phyloP scores from a whole-genome alignment of 495 filamentous ascomycete genomes.

The Penicillium chermesinum region DNA sequence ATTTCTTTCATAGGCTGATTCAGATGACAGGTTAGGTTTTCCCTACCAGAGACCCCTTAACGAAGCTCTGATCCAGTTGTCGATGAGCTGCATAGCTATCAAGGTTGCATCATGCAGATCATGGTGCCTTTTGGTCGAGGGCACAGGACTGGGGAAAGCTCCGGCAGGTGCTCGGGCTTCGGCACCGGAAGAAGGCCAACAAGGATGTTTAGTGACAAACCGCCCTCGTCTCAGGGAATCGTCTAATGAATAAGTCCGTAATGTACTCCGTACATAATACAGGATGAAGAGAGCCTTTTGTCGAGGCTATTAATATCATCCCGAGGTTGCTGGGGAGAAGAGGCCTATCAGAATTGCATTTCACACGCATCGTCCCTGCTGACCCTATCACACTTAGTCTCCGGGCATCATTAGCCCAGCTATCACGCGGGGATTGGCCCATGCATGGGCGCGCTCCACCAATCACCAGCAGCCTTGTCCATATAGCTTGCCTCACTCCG shows the following conservation, averaged over 20 bases:
- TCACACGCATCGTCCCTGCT: neutral
- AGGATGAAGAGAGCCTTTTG: neutral
- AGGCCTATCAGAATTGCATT: neutral
- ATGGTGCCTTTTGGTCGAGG: neutral
- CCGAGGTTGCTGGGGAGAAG: neutral
- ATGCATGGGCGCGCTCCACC: neutral
- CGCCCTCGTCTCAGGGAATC: too few species aligned
- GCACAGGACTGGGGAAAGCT: constrained; percentile 1
- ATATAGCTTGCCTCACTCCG: neutral
- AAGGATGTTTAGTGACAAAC: too few species aligned
- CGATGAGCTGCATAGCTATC: neutral
- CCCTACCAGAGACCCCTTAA: too few species aligned
- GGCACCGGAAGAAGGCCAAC: too few species aligned
- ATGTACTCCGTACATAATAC: too few species aligned
- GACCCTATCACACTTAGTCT: neutral
- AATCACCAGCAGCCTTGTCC: neutral
- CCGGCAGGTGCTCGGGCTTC: neutral
- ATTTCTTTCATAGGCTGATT: too few species aligned
- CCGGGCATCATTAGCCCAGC: neutral
- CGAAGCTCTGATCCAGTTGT: too few species aligned
- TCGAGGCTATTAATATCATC: neutral
- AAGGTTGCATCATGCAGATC: neutral
- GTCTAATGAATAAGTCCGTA: too few species aligned
- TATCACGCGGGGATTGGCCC: constrained; percentile 1
- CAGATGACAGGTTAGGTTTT: too few species aligned